Percentiles rank a stretch among this genome's conserved stretches.
Conservation (phyloP, 495 filamentous ascomycete species). For the Terfezia boudieri region DNA sequence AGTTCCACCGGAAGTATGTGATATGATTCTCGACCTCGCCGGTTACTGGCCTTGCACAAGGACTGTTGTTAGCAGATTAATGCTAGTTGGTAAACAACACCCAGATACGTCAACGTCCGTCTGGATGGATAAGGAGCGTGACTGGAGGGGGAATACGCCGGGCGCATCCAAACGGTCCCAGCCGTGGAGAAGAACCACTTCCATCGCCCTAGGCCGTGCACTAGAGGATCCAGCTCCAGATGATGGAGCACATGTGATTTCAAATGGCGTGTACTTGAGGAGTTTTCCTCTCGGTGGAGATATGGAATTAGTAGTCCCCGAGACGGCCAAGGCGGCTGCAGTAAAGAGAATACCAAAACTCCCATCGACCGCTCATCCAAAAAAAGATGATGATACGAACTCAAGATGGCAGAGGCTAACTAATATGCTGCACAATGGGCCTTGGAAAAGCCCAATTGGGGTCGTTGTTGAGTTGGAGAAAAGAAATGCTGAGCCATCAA, state of each 20-base stretch:
- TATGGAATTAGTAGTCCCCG: not conserved
- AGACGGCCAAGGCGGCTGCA: not conserved
- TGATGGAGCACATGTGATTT: not conserved
- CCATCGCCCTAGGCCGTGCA: not conserved
- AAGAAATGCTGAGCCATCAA: not conserved
- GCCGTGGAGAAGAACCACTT: not conserved
- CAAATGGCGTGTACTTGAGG: not conserved
- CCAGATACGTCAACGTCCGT: not conserved
- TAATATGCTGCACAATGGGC: not conserved
- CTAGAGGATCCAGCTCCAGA: not conserved
- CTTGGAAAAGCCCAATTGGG: too few relatives aligned
- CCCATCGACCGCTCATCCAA: too few relatives aligned
- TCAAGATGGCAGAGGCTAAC: not conserved
- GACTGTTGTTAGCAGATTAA: not conserved
- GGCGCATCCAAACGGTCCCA: not conserved
- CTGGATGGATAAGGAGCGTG: not conserved
- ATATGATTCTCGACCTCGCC: not conserved
- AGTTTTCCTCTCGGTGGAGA: not conserved
- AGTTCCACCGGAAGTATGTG: not conserved
- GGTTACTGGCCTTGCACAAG: not conserved
- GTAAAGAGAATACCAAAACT: not conserved
- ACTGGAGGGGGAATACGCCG: not conserved
- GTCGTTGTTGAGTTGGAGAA: not conserved
- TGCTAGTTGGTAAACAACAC: not conserved
- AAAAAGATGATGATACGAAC: not conserved